Evolutionary conservation across 2,329 filamentous ascomycete genomes (phyloP), one percentile per base, ranked within the genome.

Genomic region (Curvularia eragrostidis): DNA sequence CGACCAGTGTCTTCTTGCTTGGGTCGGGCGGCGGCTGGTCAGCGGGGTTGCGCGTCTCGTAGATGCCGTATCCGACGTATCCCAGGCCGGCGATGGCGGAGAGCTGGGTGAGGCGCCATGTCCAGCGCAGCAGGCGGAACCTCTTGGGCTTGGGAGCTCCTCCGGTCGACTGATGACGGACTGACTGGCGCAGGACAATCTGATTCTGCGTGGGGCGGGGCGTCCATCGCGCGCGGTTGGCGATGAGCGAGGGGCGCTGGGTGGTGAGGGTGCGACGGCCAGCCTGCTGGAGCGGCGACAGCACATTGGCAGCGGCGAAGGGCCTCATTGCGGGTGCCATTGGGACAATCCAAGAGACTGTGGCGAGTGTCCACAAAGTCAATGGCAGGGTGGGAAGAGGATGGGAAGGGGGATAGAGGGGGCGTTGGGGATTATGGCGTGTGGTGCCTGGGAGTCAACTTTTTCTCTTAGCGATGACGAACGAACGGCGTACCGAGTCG

Each of bases 1-100:
- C 88, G 46, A 99, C 95, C 55, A 99, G 84, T 10, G 93, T 99
- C 86, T 99, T 99, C 90, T 98, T 99, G 71, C 75, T 84, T 54
- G 93, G 91, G 78, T 97, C 92, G 18, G 91, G 88, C 63, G 87
- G 82, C 58, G 85, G 81, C 82, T 98, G 95, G 52, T 93, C 89
- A 41, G 84, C 84, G 9, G 94, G 94, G 78, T 96, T 86, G 70
- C 91, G 88, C 76, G 91, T 87, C 49, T 89, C 82, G 79, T 93
- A 97, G 80, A 97, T 89, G 74, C 86, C 86, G 78, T 95, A 97
- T 69, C 85, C 86, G 58, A 93, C 81, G 75, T 89, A 93, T 64
- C 82, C 91, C 41, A 90, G 74, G 57, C 88, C 83, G 63, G 84
- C 90, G 62, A 95, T 77, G 59, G 87, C 78, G 54, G 90, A 89